These are phyloP conservation scores for Coemansia sp. DNA, from an alignment of 192 early-diverging fungal genomes.

Conservation along the genomic window DNA sequence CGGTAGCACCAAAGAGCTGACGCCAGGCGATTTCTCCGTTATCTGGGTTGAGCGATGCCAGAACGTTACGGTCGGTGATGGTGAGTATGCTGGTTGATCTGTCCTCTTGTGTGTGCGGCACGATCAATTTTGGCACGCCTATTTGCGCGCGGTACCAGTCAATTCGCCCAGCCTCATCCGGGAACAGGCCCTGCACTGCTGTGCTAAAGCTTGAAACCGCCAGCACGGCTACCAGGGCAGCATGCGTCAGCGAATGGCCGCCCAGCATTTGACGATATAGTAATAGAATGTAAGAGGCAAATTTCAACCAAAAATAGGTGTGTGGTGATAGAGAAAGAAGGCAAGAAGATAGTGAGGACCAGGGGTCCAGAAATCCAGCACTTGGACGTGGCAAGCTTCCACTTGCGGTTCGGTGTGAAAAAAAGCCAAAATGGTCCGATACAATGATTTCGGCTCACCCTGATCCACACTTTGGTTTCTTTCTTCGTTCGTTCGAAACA, in stretches of 20 bases:
- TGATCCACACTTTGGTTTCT: neutral
- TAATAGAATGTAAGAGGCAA: neutral
- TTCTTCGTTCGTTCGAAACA: neutral
- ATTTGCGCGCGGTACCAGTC: slow-evolving; percentile 52
- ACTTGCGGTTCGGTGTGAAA: neutral
- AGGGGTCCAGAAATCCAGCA: neutral
- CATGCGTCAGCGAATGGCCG: slow-evolving; percentile 11
- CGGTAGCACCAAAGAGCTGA: slow-evolving; percentile 62
- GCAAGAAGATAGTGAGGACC: neutral
- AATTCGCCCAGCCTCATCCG: slow-evolving; percentile 51
- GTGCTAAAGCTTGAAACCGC: slow-evolving; percentile 16
- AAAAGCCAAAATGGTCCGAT: neutral
- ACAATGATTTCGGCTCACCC: neutral
- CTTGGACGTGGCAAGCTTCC: neutral
- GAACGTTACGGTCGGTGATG: slow-evolving; percentile 71
- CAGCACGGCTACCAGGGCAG: slow-evolving; percentile 16
- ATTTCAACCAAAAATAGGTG: neutral
- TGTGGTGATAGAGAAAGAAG: neutral
- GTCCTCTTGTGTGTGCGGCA: slow-evolving; percentile 27
- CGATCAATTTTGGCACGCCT: slow-evolving; percentile 29
- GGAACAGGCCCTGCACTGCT: slow-evolving; percentile 32
- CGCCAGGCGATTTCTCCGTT: slow-evolving; percentile 79
- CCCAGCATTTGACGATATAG: slow-evolving; percentile 10
- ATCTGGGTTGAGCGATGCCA: slow-evolving; percentile 66
- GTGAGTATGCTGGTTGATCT: slow-evolving; percentile 50